A percentile compares a stretch with the other conserved stretches of the same genome.
Conservation (phyloP, 164 flowering plant genomes). For the Warburgia ugandensis region DNA sequence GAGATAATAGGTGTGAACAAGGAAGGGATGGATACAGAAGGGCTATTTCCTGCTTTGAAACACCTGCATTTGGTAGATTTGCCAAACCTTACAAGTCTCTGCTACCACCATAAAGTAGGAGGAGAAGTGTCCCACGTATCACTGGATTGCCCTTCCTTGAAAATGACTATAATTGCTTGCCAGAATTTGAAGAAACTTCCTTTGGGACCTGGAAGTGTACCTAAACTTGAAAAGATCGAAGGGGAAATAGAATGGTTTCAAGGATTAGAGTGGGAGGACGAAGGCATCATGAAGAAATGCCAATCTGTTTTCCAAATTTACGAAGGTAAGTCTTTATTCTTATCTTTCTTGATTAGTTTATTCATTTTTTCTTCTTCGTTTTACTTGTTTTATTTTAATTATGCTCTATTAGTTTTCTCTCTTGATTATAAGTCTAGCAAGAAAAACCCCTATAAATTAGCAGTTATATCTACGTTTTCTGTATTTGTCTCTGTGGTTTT, state of each 20-base stretch:
- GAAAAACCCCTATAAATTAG: no score
- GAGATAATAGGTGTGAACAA: not conserved
- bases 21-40: not conserved
- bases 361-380: no score
- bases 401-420: no score
- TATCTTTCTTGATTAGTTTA: no score
- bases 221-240: not conserved
- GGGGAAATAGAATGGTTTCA: not conserved
- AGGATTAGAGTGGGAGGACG: slow-evolving; percentile 2
- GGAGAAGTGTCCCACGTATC: not conserved
- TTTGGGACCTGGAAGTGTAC: not conserved
- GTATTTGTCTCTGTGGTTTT: no score
- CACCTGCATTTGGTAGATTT: not conserved
- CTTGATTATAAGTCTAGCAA: no score
- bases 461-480: no score
- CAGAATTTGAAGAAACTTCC: slow-evolving; percentile 1
- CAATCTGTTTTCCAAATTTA: no score
- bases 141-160: slow-evolving; percentile 1
- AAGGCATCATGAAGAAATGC: no score
- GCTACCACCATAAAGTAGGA: no score
- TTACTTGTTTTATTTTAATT: no score
- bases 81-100: not conserved
- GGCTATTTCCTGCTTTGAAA: not conserved
- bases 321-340: no score
- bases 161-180: not conserved